phyloP scores from a whole-genome alignment of 148 eudicot genomes.

The Camellia japonica region DNA sequence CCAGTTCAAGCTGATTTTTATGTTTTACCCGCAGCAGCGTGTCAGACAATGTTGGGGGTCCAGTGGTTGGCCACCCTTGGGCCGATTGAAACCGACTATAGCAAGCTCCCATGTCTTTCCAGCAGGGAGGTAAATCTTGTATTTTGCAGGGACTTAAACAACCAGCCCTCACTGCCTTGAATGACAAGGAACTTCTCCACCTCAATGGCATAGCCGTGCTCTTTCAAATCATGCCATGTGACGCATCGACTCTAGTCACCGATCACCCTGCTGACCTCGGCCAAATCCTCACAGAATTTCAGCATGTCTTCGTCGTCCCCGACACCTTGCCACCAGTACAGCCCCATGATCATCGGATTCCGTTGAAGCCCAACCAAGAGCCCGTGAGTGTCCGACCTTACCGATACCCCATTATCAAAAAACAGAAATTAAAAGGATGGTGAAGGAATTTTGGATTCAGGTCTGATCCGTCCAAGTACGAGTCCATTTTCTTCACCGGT shows the following conservation, averaged over 20 bases:
- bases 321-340: background rate
- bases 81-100: constrained; percentile 6
- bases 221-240: no score
- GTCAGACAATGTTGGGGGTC: background rate
- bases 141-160: background rate
- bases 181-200: background rate
- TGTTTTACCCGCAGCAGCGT: constrained; percentile 7
- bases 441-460: background rate
- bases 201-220: no score
- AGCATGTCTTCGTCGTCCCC: no score
- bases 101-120: background rate
- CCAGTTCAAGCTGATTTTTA: background rate
- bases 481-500: constrained; percentile 6
- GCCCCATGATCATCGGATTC: constrained; percentile 2
- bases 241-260: no score
- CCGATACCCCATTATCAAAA: background rate
- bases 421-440: background rate
- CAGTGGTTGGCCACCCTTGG: constrained; percentile 13
- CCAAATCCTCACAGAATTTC: no score
- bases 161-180: background rate
- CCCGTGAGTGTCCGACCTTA: constrained; percentile 8
- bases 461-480: background rate
- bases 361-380: background rate
- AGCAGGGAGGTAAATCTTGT: background rate
- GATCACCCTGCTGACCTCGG: no score